phyloP scores from a whole-genome alignment of 352 stramenopile genomes.

The Globisporangium apiculatum region DNA sequence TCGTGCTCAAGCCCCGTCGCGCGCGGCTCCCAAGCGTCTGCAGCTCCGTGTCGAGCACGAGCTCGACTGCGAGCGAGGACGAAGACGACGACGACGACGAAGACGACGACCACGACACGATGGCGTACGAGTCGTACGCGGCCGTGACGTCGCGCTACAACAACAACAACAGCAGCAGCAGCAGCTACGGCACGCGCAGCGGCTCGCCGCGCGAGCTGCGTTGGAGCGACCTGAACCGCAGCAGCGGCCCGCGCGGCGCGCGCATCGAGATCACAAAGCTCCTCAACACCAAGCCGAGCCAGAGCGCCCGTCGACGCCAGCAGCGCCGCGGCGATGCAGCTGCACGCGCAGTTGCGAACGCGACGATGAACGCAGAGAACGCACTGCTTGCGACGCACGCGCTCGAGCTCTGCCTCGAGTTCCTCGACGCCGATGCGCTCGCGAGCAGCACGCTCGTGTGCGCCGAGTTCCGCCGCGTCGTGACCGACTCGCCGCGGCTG shows the following conservation, averaged over 20 bases:
- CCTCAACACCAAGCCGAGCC: slow-evolving; percentile 15
- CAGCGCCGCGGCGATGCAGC: slow-evolving; percentile 3
- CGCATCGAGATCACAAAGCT: slow-evolving; percentile 22
- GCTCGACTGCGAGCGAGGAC: slow-evolving; percentile 34
- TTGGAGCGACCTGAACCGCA: slow-evolving; percentile 64
- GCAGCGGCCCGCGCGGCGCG: slow-evolving; percentile 41
- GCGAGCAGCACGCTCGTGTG: slow-evolving; percentile 36
- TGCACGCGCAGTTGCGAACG: slow-evolving; percentile 5
- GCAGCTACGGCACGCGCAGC: neutral
- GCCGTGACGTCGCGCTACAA: slow-evolving; percentile 47
- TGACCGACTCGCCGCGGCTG: slow-evolving; percentile 33
- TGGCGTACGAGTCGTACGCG: slow-evolving; percentile 73
- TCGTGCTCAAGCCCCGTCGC: slow-evolving; percentile 18
- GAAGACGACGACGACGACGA: slow-evolving; percentile 14
- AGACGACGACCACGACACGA: slow-evolving; percentile 20
- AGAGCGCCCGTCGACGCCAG: slow-evolving; percentile 24
- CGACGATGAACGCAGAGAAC: slow-evolving; percentile 5
- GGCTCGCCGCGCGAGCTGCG: slow-evolving; percentile 33
- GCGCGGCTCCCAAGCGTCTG: slow-evolving; percentile 24
- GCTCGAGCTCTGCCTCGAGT: slow-evolving; percentile 71
- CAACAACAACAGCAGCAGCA: neutral
- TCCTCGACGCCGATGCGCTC: slow-evolving; percentile 50
- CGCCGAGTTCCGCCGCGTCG: slow-evolving; percentile 47
- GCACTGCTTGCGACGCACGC: slow-evolving; percentile 38
- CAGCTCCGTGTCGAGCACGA: slow-evolving; percentile 23